Evolutionary conservation across 352 stramenopile genomes (phyloP), one percentile per base, ranked within the genome.

Genomic region (Globisporangium uncinulatum): DNA sequence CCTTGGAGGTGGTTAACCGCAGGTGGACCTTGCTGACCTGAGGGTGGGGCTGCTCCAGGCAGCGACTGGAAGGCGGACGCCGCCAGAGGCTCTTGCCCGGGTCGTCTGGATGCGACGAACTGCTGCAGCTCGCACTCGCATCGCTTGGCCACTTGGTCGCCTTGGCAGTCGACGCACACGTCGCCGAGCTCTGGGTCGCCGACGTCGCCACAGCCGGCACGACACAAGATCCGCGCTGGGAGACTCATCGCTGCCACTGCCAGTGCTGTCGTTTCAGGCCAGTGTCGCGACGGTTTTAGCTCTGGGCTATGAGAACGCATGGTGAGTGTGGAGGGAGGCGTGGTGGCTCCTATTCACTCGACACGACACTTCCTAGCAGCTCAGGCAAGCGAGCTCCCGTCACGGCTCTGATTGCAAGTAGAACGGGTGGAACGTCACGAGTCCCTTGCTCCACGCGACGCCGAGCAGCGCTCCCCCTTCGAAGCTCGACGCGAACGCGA

Each of bases 341-440:
- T 11, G 42, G 20, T 24, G 15, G 42, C 42, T 47, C 42, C 8
- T 15, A 47, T 20, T 24, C 17, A 13, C 17, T 47, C 21, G 42
- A 47, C 17, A 2, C 15, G 15, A 19, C 6, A 19, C 43, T 44
- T 6, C 13, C 37, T 47, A 20, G 6, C 15, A 8, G 8, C 41
- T 15, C 19, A 6, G 41, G 13, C 13, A 44, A 44, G 5, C 39
- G 15, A 44, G 39, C 39, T 15, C 24, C 24, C 24, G 24, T 21
- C 21, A 46, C n/a, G 29, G 32, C 15, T 42, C 14, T 13, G 76
- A 65, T 56, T 84, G 56, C 60, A 86, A 79, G 67, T 90, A 90
- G 61, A 92, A 92, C 21, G 83, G 83, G 57, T 89, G 70, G 59
- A 92, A 92, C 10, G 78, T 84, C 55, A 92, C 72, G 44, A 90